Evolutionary conservation across 768 basidiomycete species (phyloP), one percentile per base, ranked within the genome.

Genomic region (Rhodocollybia butyracea): DNA sequence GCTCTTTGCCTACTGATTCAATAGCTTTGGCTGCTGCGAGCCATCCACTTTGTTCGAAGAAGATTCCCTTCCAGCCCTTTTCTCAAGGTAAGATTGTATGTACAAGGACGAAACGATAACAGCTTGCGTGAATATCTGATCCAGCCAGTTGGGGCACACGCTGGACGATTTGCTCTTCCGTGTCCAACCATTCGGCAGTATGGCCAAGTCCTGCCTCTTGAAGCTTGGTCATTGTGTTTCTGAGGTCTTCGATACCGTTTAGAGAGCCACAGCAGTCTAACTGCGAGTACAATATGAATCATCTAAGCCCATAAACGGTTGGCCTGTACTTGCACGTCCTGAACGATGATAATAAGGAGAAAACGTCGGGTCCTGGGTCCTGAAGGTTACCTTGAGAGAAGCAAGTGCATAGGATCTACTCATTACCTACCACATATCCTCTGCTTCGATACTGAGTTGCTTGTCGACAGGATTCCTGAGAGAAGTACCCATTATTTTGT

Each of bases 31-130:
- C 41, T 30, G 53, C 53, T 26, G 26, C 30, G 22, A 54, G 29
- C 53, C 53, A 54, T n/a, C 53, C 53, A 27, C 41, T 31, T 32
- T 22, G 36, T 17, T 42, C 40, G n/a, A 43, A 43, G n/a, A 42
- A 45, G 13, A 54, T 40, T 5, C 53, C 53, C 32, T 54, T 45
- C 51, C 51, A 54, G 21, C 53, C 53, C 53, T 54, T 46, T 26
- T 11, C 5, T 3, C 5, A 19, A 54, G 26, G 6, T n/a, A 5
- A n/a, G 2, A 24, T 0, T 2, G 3, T 19, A 39, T 24, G 13
- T 22, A n/a, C 21, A 17, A 38, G 36, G 13, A 21, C 12, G 47
- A 31, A 31, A 12, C 4, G 12, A 51, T n/a, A n/a, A n/a, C n/a
- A 6, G 6, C 36, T n/a, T 8, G 45, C 53, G 22, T 46, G 15